phyloP scores from a whole-genome alignment of 2,329 filamentous ascomycete species.

The Stagonosporopsis vannaccii region DNA sequence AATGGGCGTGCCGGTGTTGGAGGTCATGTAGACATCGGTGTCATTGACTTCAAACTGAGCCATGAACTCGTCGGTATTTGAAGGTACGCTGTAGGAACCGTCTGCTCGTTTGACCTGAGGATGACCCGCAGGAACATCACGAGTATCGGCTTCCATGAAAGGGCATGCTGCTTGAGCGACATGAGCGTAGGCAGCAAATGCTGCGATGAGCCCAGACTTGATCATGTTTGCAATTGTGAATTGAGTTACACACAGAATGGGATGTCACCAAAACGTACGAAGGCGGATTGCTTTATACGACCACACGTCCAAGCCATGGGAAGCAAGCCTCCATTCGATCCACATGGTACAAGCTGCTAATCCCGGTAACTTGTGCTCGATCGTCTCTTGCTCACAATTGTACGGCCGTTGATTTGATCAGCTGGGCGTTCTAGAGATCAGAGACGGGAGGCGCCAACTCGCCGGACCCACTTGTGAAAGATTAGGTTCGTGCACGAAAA shows the following conservation, averaged over 20 bases:
- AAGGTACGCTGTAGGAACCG: conserved; percentile 17
- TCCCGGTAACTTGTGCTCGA: conserved; percentile 2
- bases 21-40: conserved; percentile 57
- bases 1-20: conserved; percentile 73
- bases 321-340: conserved; percentile 1
- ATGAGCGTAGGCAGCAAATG: conserved; percentile 33
- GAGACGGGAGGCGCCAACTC: conserved; percentile 7
- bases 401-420: conserved; percentile 13
- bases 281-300: conserved; percentile 24
- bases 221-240: conserved; percentile 33
- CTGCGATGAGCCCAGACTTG: conserved; percentile 29
- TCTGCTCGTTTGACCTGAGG: conserved; percentile 38
- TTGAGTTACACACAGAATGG: background rate
- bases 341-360: conserved; percentile 3
- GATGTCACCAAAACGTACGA: background rate
- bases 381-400: conserved; percentile 9
- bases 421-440: conserved; percentile 10
- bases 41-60: conserved; percentile 48
- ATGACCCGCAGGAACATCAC: conserved; percentile 39
- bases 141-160: conserved; percentile 45
- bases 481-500: conserved; percentile 15
- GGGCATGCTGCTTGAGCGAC: conserved; percentile 42
- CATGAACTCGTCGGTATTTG: conserved; percentile 45
- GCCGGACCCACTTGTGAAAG: conserved; percentile 17
- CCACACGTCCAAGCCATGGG: background rate